These are phyloP conservation scores for Penicillium sp. DNA, from an alignment of 2,329 filamentous ascomycete genomes.

Conservation along the genomic window DNA sequence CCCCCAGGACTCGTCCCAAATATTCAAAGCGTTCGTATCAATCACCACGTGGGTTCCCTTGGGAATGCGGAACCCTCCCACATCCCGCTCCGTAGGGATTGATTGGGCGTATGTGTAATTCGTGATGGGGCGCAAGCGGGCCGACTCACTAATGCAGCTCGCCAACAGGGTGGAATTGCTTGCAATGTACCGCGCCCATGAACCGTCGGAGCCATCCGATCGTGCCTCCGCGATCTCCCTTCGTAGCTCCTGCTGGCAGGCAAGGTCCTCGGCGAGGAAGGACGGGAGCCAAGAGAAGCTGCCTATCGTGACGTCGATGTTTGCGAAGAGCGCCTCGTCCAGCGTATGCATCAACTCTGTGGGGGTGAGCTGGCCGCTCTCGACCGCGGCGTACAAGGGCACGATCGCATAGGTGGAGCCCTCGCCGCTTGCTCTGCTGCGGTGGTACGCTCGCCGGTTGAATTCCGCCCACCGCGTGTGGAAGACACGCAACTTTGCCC, in stretches of 20 bases:
- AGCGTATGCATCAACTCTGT: constrained; percentile 46
- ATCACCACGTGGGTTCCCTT: constrained; percentile 46
- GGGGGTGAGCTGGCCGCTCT: constrained; percentile 25
- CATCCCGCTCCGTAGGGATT: constrained; percentile 36
- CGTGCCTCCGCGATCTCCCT: constrained; percentile 1
- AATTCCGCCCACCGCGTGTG: constrained; percentile 35
- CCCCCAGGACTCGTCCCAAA: constrained; percentile 44
- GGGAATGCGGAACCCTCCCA: constrained; percentile 42
- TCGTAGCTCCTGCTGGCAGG: constrained; percentile 34
- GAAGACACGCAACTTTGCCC: constrained; percentile 31
- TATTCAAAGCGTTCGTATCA: constrained; percentile 49
- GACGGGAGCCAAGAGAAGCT: constrained; percentile 49
- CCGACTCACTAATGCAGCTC: constrained; percentile 45
- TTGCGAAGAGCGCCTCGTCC: constrained; percentile 52
- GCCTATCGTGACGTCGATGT: constrained; percentile 51
- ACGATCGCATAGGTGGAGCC: constrained; percentile 11
- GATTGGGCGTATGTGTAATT: constrained; percentile 49
- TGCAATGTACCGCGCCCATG: constrained; percentile 28
- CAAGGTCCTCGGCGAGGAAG: constrained; percentile 43
- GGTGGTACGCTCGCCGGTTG: constrained; percentile 31
- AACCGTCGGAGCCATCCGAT: constrained; percentile 20
- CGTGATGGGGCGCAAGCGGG: constrained; percentile 42
- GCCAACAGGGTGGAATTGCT: constrained; percentile 31
- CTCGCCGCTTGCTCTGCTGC: not conserved
- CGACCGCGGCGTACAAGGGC: constrained; percentile 10